A percentile compares a stretch with the other conserved stretches of the same genome.
Evolutionary conservation across 768 basidiomycete genomes (phyloP).

Genomic region (Erythrobasidium yunnanense): DNA sequence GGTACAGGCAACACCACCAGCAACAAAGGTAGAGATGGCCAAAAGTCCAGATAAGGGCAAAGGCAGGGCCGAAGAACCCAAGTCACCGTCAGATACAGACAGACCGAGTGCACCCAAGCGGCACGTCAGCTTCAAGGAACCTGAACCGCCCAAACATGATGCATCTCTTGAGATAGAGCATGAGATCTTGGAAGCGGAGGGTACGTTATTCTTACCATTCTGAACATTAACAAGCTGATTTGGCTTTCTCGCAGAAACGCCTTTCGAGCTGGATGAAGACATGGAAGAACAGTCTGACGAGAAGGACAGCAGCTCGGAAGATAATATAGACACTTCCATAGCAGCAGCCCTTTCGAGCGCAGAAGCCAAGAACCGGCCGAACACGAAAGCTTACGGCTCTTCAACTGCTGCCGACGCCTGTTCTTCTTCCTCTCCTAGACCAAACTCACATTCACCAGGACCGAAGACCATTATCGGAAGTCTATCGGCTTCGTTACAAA

Average conservation of each 20-base stretch:
- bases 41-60: no score
- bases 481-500: not conserved
- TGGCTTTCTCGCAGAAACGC: not conserved
- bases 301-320: not conserved
- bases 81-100: no score
- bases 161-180: not conserved
- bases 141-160: not conserved
- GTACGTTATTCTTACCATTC: not conserved
- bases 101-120: not conserved
- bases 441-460: not conserved
- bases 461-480: no score
- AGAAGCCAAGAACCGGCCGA: not conserved
- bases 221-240: not conserved
- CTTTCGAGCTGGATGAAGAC: slow-evolving; percentile 24
- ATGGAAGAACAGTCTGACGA: not conserved
- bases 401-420: no score
- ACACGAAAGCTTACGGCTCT: no score
- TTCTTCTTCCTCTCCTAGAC: not conserved
- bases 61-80: no score
- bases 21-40: no score
- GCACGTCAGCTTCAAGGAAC: slow-evolving; percentile 25
- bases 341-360: not conserved
- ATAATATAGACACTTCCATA: not conserved
- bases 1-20: no score
- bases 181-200: not conserved